These are phyloP conservation scores for Coccomyxa sp. DNA, from an alignment of 139 green algal species.

Conservation along the genomic window DNA sequence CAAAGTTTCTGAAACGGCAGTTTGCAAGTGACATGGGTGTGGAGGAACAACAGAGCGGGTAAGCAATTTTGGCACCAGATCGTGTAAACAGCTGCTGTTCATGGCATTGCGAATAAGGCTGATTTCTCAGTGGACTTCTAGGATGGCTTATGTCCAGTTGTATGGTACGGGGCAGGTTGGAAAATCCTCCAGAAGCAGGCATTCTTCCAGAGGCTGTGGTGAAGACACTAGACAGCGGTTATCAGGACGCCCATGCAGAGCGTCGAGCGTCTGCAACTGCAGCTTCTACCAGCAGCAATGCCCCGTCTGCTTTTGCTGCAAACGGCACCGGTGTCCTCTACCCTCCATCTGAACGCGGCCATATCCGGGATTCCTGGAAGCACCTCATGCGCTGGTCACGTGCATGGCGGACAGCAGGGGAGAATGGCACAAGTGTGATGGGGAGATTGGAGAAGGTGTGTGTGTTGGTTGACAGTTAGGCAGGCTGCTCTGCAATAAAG, in stretches of 20 bases:
- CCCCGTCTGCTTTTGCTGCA: neutral
- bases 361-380: constrained; percentile 77
- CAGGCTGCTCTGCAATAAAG: neutral
- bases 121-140: no score
- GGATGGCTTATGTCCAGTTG: neutral
- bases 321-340: constrained; percentile 14
- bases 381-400: constrained; percentile 87
- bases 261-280: neutral
- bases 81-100: no score
- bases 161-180: neutral
- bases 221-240: neutral
- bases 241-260: neutral
- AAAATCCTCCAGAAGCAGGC: constrained; percentile 10
- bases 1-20: neutral
- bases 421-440: neutral
- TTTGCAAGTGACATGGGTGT: neutral
- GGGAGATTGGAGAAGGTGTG: constrained; percentile 13
- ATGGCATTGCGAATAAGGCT: no score
- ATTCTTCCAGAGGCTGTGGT: neutral
- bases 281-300: neutral
- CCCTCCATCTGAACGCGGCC: constrained; percentile 37
- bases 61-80: neutral
- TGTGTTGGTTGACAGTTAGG: neutral
- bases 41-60: neutral
- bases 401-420: constrained; percentile 28